A percentile compares a stretch with the other conserved stretches of the same genome.
These are phyloP conservation scores for Exserohilum turcica DNA, from an alignment of 2,329 filamentous ascomycete genomes.

Conservation along the genomic window DNA sequence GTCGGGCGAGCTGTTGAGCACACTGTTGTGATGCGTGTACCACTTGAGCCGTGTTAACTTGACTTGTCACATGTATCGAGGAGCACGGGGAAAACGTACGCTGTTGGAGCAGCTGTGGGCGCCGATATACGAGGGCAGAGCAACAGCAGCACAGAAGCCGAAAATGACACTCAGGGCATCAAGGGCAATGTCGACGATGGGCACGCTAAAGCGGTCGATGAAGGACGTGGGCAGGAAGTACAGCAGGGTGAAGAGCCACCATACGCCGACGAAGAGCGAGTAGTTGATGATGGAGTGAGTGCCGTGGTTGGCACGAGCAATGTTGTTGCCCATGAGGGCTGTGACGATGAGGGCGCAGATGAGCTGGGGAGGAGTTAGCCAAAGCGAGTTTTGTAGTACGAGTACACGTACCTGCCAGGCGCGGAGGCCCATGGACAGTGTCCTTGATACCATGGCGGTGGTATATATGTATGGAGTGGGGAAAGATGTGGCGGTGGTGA, in stretches of 20 bases:
- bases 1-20: conserved; percentile 66
- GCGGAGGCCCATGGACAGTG: conserved; percentile 49
- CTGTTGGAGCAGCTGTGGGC: conserved; percentile 69
- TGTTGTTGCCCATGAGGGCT: conserved; percentile 67
- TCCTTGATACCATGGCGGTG: conserved; percentile 49
- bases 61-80: neutral
- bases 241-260: conserved; percentile 69
- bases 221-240: conserved; percentile 65
- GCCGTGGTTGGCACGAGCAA: conserved; percentile 57
- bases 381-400: no score
- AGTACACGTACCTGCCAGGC: conserved; percentile 46
- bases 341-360: conserved; percentile 65
- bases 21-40: conserved; percentile 57
- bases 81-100: conserved; percentile 49
- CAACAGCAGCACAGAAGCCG: conserved; percentile 72
- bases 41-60: conserved; percentile 35
- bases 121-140: conserved; percentile 71
- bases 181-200: conserved; percentile 59
- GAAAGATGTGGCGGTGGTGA: conserved; percentile 7
- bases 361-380: conserved; percentile 52
- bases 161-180: conserved; percentile 68
- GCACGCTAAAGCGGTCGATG: conserved; percentile 59
- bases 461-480: conserved; percentile 11
- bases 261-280: conserved; percentile 71
- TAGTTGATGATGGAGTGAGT: conserved; percentile 63